Evolutionary conservation across 495 filamentous ascomycete genomes (phyloP).

Genomic region (Penicillium alfredii): DNA sequence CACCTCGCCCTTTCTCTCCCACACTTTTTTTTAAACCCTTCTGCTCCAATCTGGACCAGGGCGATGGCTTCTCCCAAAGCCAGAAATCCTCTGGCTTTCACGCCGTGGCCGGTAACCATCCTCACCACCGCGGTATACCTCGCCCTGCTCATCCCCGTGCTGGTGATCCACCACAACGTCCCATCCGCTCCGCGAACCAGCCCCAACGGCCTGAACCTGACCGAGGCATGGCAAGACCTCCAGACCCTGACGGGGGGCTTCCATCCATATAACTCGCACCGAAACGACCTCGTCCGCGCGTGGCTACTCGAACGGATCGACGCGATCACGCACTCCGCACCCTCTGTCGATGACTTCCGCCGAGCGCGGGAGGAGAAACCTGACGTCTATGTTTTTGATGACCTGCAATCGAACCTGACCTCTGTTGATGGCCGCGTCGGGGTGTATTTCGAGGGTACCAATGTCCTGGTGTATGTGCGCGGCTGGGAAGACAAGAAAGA

Average conservation of each 20-base stretch:
- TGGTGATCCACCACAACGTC: slow-evolving; percentile 69
- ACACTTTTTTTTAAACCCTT: slow-evolving; percentile 1
- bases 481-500: slow-evolving; percentile 65
- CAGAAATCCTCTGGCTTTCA: slow-evolving; percentile 55
- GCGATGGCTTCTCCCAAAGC: slow-evolving; percentile 31
- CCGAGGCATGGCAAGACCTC: slow-evolving; percentile 83
- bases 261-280: slow-evolving; percentile 81
- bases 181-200: slow-evolving; percentile 60
- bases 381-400: slow-evolving; percentile 66
- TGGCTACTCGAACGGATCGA: slow-evolving; percentile 71
- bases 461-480: slow-evolving; percentile 86
- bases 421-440: slow-evolving; percentile 34
- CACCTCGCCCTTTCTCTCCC: slow-evolving; percentile 4
- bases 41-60: slow-evolving; percentile 7
- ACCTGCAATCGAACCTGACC: slow-evolving; percentile 75
- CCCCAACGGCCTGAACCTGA: slow-evolving; percentile 62
- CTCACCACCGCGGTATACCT: slow-evolving; percentile 65
- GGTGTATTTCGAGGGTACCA: slow-evolving; percentile 84
- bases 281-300: slow-evolving; percentile 72
- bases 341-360: slow-evolving; percentile 9
- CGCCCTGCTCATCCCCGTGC: slow-evolving; percentile 60
- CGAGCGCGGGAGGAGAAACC: slow-evolving; percentile 22
- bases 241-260: slow-evolving; percentile 65
- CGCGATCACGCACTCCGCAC: slow-evolving; percentile 57
- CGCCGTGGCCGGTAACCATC: slow-evolving; percentile 63